These are phyloP conservation scores for Fusarium armeniacum DNA, from an alignment of 2,329 filamentous ascomycete genomes.

Conservation along the genomic window DNA sequence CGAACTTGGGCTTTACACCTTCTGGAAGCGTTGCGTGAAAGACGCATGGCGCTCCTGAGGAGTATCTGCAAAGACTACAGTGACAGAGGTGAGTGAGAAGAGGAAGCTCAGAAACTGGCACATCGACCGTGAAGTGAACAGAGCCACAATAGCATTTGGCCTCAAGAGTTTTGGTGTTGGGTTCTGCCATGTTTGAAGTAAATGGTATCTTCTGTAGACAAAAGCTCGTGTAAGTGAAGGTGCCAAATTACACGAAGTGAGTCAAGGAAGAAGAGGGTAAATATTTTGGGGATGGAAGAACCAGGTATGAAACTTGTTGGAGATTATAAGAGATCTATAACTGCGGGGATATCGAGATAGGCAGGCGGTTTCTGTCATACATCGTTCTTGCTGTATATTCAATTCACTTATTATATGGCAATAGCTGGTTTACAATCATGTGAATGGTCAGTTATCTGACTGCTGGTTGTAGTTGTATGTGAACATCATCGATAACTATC, in stretches of 20 bases:
- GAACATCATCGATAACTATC: neutral
- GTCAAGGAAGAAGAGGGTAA: neutral
- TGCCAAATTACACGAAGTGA: neutral
- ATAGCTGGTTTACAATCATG: neutral
- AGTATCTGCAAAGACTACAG: constrained; percentile 61
- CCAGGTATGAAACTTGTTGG: neutral
- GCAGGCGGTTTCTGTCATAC: constrained; percentile 7
- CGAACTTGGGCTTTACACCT: constrained; percentile 56
- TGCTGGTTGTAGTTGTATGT: neutral
- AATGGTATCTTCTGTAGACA: neutral
- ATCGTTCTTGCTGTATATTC: constrained; percentile 6
- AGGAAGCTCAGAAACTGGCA: constrained; percentile 57
- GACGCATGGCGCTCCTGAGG: constrained; percentile 58
- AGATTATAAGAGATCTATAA: constrained; percentile 15
- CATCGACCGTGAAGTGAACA: constrained; percentile 59
- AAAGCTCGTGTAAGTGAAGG: constrained; percentile 1
- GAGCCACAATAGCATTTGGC: constrained; percentile 63
- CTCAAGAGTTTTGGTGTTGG: constrained; percentile 55
- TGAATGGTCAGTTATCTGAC: neutral
- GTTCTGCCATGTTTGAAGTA: constrained; percentile 40
- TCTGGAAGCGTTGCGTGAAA: constrained; percentile 58
- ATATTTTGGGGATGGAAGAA: neutral
- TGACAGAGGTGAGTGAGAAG: constrained; percentile 61
- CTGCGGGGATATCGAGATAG: constrained; percentile 4
- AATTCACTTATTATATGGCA: neutral